Evolutionary conservation across 345 rosid species (phyloP), one percentile per base, ranked within the genome.

Genomic region (Sisymbrium irio): DNA sequence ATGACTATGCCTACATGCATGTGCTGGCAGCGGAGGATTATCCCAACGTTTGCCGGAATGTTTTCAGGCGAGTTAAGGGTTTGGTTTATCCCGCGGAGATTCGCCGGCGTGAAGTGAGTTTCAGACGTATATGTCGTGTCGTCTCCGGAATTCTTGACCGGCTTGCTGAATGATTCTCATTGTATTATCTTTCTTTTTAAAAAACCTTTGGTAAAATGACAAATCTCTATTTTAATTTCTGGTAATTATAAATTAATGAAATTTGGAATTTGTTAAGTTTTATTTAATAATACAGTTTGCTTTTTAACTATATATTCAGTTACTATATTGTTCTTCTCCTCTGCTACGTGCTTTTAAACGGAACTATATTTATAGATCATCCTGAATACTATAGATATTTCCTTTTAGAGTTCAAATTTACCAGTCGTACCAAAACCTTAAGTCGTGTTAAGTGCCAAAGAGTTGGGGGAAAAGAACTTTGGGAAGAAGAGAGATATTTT

Each of bases 1-100:
- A 82, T 71, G 96, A 91, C 65, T 83, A 82, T 19, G 98, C 92
- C n/a, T 86, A 80, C 72, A 73, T 91, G 84, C 86, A 91, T 54
- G 66, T 85, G 1, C 59, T 80, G 82, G 98, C 93, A 0, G 92
- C 96, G 7, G 72, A 76, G 7, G 97, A 91, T 68, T 89, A 91
- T 56, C 95, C 93, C 1, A 85, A 73, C 22, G 90, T 79, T 40
- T 93, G 98, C 62, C 91, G 28, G 28, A 85, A 87, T 69, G 80
- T 80, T 0, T 93, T 91, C 59, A 78, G 81, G 60, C 77, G 84
- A 79, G 71, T 46, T 39, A 70, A 74, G 4, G 83, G 85, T 0
- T 19, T 85, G 80, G 75, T 57, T 60, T 93, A 89, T 74, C 95
- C 90, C 35, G 65, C 37, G 36, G 91, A 85, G 87, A 78, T 93